A percentile compares a stretch with the other conserved stretches of the same genome.
phyloP scores from a whole-genome alignment of 2,329 filamentous ascomycete species.

The Penicillium sclerotiorum region DNA sequence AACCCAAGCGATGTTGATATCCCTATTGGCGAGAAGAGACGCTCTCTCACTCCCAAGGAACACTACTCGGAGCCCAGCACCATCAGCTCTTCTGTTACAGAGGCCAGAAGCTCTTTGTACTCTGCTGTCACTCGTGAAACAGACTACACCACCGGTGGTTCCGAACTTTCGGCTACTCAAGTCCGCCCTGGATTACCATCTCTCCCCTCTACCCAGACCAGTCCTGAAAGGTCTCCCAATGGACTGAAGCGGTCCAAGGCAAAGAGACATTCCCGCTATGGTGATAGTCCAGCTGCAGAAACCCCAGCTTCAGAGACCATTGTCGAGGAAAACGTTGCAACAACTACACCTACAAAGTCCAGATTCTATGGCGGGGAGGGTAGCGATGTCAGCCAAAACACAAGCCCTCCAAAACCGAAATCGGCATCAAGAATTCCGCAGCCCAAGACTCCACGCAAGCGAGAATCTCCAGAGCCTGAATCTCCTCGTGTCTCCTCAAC shows the following conservation, averaged over 20 bases:
- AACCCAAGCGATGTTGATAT: constrained; percentile 60
- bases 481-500: constrained; percentile 49
- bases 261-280: constrained; percentile 44
- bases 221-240: constrained; percentile 34
- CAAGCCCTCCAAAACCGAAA: constrained; percentile 19
- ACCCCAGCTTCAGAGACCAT: constrained; percentile 28
- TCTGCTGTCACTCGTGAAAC: constrained; percentile 39
- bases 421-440: constrained; percentile 20
- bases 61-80: constrained; percentile 37
- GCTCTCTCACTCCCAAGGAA: constrained; percentile 32
- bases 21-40: constrained; percentile 61
- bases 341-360: constrained; percentile 14
- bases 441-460: constrained; percentile 25
- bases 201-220: constrained; percentile 35
- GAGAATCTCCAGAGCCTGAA: constrained; percentile 31
- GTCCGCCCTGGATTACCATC: constrained; percentile 30
- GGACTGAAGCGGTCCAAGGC: constrained; percentile 46
- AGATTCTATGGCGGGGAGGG: constrained; percentile 20
- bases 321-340: constrained; percentile 20
- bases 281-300: constrained; percentile 33
- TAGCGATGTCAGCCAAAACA: constrained; percentile 13
- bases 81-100: constrained; percentile 30
- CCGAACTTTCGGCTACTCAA: constrained; percentile 27
- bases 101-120: constrained; percentile 31
- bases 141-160: constrained; percentile 31